phyloP scores from a whole-genome alignment of 2,329 filamentous ascomycete species.

The Neonectria coccinea region DNA sequence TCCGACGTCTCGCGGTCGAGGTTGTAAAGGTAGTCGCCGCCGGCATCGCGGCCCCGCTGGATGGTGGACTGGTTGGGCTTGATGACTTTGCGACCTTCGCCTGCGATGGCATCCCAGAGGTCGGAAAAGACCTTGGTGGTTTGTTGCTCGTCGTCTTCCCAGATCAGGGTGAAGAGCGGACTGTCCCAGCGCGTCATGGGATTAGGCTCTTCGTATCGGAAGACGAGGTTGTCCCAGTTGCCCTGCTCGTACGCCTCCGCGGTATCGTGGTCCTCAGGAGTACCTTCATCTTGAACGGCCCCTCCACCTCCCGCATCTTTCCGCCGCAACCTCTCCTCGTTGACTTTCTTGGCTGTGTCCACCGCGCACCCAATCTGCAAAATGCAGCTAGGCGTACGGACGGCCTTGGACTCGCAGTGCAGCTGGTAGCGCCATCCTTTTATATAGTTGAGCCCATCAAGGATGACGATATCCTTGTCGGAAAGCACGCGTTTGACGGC shows the following conservation, averaged over 20 bases:
- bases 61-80: slow-evolving; percentile 82
- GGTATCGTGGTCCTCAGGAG: slow-evolving; percentile 12
- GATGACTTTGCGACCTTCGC: slow-evolving; percentile 71
- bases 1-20: slow-evolving; percentile 84
- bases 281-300: not conserved
- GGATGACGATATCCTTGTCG: slow-evolving; percentile 79
- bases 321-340: slow-evolving; percentile 66
- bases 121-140: slow-evolving; percentile 67
- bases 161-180: slow-evolving; percentile 82
- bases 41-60: slow-evolving; percentile 69
- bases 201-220: slow-evolving; percentile 88
- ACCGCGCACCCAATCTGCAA: slow-evolving; percentile 71
- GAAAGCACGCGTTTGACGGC: slow-evolving; percentile 82
- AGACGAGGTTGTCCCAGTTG: slow-evolving; percentile 84
- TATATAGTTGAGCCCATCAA: slow-evolving; percentile 88
- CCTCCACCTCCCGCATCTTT: slow-evolving; percentile 23
- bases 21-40: slow-evolving; percentile 82
- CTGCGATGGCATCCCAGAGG: slow-evolving; percentile 81
- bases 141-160: slow-evolving; percentile 77
- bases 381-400: slow-evolving; percentile 80
- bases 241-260: slow-evolving; percentile 62
- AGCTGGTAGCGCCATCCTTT: slow-evolving; percentile 91
- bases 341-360: slow-evolving; percentile 67
- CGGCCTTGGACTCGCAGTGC: slow-evolving; percentile 85
- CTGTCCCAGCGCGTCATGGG: slow-evolving; percentile 88